Evolutionary conservation across 1,284 basidiomycete species (phyloP).

Genomic region (Irpex sp.): DNA sequence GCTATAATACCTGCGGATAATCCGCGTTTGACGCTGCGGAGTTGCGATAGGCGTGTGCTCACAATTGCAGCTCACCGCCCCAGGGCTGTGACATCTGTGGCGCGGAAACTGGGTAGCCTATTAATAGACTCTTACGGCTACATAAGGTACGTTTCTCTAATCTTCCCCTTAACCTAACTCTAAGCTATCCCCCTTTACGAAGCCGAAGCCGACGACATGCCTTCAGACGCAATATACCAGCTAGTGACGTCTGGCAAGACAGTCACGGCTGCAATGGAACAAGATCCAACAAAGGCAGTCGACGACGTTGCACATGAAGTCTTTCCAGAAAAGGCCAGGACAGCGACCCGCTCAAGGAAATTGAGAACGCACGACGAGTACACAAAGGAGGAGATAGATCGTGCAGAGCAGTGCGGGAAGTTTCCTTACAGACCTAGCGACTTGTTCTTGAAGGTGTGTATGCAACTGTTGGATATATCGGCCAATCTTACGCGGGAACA

Average conservation of each 20-base stretch:
- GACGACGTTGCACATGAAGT: conserved; percentile 9
- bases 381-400: conserved; percentile 31
- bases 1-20: too few species aligned
- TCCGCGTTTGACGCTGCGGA: too few species aligned
- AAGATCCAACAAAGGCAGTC: conserved; percentile 3
- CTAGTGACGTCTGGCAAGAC: conserved; percentile 11
- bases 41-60: too few species aligned
- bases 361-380: conserved; percentile 14
- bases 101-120: neutral
- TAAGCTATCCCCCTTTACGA: neutral
- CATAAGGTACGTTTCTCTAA: neutral
- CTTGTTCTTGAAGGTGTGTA: conserved; percentile 38
- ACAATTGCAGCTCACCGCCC: too few species aligned
- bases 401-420: conserved; percentile 34
- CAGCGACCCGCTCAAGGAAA: conserved; percentile 10
- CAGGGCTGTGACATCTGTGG: neutral
- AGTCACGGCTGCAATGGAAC: conserved; percentile 7
- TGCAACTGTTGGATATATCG: neutral
- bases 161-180: neutral
- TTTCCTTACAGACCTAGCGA: conserved; percentile 38
- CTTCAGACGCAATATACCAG: conserved; percentile 12
- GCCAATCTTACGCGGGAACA: conserved; percentile 16
- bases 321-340: conserved; percentile 12
- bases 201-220: conserved; percentile 1
- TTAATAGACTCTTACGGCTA: neutral